A percentile compares a stretch with the other conserved stretches of the same genome.
Conservation (phyloP, 805 yeast genomes). For the Wickerhamomyces strasburgensis region DNA sequence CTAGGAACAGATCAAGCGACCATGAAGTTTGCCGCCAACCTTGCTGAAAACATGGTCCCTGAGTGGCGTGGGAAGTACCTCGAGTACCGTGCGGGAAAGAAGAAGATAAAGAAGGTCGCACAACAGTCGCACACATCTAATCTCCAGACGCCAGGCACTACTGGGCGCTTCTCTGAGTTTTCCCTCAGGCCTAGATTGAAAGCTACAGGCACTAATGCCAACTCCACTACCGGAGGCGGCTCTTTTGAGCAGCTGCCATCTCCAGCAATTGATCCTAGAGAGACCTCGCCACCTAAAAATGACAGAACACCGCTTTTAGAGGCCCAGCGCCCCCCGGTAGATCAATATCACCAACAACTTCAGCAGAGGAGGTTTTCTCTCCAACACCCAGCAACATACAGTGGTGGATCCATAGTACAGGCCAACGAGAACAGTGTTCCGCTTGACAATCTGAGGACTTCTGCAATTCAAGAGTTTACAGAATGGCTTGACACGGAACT, state of each 20-base stretch:
- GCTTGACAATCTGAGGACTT: slow-evolving; percentile 23
- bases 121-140: slow-evolving; percentile 2
- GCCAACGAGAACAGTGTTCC: slow-evolving; percentile 10
- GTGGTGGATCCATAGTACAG: slow-evolving; percentile 14
- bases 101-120: slow-evolving; percentile 24
- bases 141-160: slow-evolving; percentile 5
- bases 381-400: slow-evolving; percentile 13
- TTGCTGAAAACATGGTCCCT: slow-evolving; percentile 44
- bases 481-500: slow-evolving; percentile 65
- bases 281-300: slow-evolving; percentile 8
- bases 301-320: slow-evolving; percentile 23
- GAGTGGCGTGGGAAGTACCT: slow-evolving; percentile 85
- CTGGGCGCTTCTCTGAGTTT: slow-evolving; percentile 4
- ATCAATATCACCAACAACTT: slow-evolving; percentile 1
- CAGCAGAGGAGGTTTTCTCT: not conserved
- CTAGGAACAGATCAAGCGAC: not conserved
- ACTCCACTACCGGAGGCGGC: not conserved
- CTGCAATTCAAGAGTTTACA: slow-evolving; percentile 46
- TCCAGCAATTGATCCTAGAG: too few relatives aligned
- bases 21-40: slow-evolving; percentile 14
- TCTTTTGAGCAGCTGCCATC: slow-evolving; percentile 23
- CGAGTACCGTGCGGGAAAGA: slow-evolving; percentile 49
- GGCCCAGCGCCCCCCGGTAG: slow-evolving; percentile 1
- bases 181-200: slow-evolving; percentile 4
- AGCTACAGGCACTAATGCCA: too few relatives aligned